Evolutionary conservation across 2,329 filamentous ascomycete genomes (phyloP).

Genomic region (Dactylellina cionopaga): DNA sequence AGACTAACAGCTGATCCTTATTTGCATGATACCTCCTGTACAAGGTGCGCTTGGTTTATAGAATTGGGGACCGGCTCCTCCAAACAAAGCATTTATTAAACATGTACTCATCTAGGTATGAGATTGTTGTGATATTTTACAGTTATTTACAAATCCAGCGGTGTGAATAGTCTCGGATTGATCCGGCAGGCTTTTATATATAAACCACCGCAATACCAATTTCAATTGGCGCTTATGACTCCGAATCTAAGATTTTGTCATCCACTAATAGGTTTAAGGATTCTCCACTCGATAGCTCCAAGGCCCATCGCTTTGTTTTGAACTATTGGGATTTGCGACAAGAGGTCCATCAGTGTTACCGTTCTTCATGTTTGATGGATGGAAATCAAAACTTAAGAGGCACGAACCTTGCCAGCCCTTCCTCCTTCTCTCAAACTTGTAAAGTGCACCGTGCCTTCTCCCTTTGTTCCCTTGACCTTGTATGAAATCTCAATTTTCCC

Average conservation of each 20-base stretch:
- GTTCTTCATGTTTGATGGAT: background rate
- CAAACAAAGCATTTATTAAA: background rate
- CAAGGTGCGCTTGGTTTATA: constrained; percentile 3
- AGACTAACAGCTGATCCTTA: background rate
- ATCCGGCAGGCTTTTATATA: too few relatives aligned
- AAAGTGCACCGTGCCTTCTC: constrained; percentile 80
- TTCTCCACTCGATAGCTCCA: constrained; percentile 73
- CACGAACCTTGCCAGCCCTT: constrained; percentile 63
- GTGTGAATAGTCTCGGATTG: too few relatives aligned
- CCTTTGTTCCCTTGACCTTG: constrained; percentile 81
- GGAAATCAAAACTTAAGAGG: constrained; percentile 62
- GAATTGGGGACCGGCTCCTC: background rate
- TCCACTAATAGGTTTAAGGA: constrained; percentile 79
- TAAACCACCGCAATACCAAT: too few relatives aligned
- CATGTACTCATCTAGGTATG: too few relatives aligned
- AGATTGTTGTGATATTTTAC: background rate
- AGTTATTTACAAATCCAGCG: constrained; percentile 1
- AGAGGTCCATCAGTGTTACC: background rate
- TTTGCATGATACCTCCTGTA: constrained; percentile 8
- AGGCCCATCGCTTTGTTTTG: constrained; percentile 88
- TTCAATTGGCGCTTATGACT: too few relatives aligned
- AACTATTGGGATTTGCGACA: constrained; percentile 66
- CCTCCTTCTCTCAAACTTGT: constrained; percentile 75
- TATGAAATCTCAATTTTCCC: constrained; percentile 89
- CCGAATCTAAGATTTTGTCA: constrained; percentile 7